Conservation (phyloP, 2,329 filamentous ascomycete species). For the Biscogniauxia sp. region DNA sequence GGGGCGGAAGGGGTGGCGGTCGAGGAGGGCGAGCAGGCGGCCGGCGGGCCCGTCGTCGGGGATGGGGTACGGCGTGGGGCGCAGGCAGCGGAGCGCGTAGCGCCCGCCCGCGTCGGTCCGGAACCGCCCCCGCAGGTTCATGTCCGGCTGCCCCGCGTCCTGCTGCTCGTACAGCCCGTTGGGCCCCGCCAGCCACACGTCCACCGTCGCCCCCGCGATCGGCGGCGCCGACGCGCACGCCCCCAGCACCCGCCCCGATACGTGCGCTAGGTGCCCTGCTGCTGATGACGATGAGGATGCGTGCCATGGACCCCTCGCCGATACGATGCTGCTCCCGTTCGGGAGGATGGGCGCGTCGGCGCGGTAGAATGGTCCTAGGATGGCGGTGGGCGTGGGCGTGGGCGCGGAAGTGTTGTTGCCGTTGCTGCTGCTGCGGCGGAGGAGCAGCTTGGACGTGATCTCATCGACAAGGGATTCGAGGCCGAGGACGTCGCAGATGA, state of each 20-base stretch:
- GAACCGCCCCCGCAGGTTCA: conserved; percentile 73
- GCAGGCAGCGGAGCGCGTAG: conserved; percentile 61
- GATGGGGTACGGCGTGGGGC: conserved; percentile 56
- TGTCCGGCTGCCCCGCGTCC: conserved; percentile 66
- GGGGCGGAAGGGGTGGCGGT: conserved; percentile 55
- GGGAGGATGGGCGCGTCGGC: conserved; percentile 66
- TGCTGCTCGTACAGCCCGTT: conserved; percentile 73
- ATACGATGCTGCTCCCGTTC: conserved; percentile 68
- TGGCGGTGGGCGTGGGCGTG: conserved; percentile 69
- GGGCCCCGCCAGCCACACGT: conserved; percentile 78
- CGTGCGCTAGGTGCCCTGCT: conserved; percentile 48
- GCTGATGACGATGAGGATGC: conserved; percentile 20
- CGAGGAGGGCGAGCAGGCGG: conserved; percentile 50
- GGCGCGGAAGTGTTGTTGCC: conserved; percentile 46
- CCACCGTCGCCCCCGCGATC: conserved; percentile 60
- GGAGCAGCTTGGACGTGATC: conserved; percentile 61
- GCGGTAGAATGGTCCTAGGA: conserved; percentile 84
- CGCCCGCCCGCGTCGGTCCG: conserved; percentile 62
- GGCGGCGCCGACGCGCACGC: no score
- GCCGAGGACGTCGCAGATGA: conserved; percentile 66
- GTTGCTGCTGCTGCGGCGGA: conserved; percentile 63
- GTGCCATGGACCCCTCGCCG: conserved; percentile 43
- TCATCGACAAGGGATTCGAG: conserved; percentile 80
- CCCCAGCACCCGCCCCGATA: conserved; percentile 47
- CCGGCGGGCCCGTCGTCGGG: conserved; percentile 53